Evolutionary conservation across 1,284 basidiomycete genomes (phyloP), one percentile per base, ranked within the genome.

Genomic region (Tremellales sp.): DNA sequence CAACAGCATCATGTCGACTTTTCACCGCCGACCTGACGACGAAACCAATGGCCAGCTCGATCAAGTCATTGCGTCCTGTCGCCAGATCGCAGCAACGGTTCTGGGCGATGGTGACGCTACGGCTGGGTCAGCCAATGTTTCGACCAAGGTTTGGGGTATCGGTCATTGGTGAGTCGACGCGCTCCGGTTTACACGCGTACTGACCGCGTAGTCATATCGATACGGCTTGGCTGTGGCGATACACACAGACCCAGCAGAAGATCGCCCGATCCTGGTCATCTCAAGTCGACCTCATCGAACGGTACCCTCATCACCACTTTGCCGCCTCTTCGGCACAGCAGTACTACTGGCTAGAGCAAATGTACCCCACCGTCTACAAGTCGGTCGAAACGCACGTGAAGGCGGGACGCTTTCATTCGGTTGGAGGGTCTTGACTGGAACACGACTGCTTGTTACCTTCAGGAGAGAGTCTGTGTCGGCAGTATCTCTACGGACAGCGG

Each of bases 241-340:
- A 91, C 75, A 80, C 82, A 17, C 89, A 87, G 21, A 96, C 92
- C 0, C 90, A 94, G 70, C 93, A 97, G 74, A 97, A 97, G 46
- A 48, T 61, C 15, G 94, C 93, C 1, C 82, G 93, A 26, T 91
- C 86, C 0, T 96, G 92, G 91, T 84, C 89, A 0, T 89, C 89
- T 2, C 72, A 75, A 55, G 77, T 93, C 17, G 90, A 96, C 68
- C 81, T 97, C 41, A 96, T 97, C 85, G 85, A 91, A 21, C 83
- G 92, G n/a, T 97, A 90, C 72, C 89, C 91, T 0, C 92, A 97
- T 70, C 89, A 94, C 65, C 81, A 86, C n/a, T 97, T 97, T 73
- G 82, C 84, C 1, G 87, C 86, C 54, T 87, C 85, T 36, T 87
- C 88, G 42, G 93, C 91, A 0, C 91, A 96, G 66, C 93, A 97